Evolutionary conservation across 192 early-diverging fungal species (phyloP).

Genomic region (Coemansia sp.): DNA sequence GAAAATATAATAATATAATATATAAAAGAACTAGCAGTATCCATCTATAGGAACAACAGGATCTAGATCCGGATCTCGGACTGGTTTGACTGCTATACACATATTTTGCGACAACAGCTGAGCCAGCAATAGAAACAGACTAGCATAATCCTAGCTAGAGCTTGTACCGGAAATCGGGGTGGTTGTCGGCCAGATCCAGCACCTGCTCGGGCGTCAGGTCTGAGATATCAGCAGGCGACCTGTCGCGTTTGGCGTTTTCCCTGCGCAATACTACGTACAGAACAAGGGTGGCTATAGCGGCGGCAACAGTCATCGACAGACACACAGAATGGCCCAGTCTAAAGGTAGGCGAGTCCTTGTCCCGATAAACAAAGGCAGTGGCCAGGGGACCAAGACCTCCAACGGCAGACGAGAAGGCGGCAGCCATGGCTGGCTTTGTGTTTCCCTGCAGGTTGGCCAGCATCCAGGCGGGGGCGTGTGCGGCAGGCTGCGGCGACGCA

Average conservation of each 20-base stretch:
- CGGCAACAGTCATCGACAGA: slow-evolving; percentile 29
- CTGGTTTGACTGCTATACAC: too few relatives aligned
- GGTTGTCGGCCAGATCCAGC: slow-evolving; percentile 43
- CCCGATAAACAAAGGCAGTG: slow-evolving; percentile 52
- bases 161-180: slow-evolving; percentile 49
- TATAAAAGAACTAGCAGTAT: too few relatives aligned
- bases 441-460: slow-evolving; percentile 48
- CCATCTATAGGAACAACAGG: too few relatives aligned
- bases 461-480: slow-evolving; percentile 48
- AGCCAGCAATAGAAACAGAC: too few relatives aligned
- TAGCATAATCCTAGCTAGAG: slow-evolving; percentile 4
- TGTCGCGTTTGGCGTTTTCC: slow-evolving; percentile 42
- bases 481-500: slow-evolving; percentile 51
- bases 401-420: slow-evolving; percentile 36
- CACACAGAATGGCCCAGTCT: slow-evolving; percentile 46
- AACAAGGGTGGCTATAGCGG: slow-evolving; percentile 18
- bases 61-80: too few relatives aligned
- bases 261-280: slow-evolving; percentile 15
- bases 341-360: slow-evolving; percentile 33
- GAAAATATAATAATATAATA: too few relatives aligned
- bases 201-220: slow-evolving; percentile 24
- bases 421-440: slow-evolving; percentile 53
- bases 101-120: too few relatives aligned
- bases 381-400: slow-evolving; percentile 46
- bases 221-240: slow-evolving; percentile 11